phyloP scores from a whole-genome alignment of 148 eudicot genomes.

The Diospyros lotus region DNA sequence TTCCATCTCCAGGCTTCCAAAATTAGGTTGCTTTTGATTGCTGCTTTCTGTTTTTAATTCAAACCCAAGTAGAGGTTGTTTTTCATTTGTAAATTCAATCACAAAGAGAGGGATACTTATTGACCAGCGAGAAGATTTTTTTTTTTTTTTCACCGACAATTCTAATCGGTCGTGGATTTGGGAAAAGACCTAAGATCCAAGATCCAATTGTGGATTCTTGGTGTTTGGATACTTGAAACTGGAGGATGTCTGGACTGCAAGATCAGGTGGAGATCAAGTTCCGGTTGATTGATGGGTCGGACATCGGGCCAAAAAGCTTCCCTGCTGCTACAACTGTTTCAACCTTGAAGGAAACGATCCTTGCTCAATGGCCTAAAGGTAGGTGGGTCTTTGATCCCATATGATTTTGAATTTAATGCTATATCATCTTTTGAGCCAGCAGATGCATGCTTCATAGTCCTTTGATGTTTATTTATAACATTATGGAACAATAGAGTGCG shows the following conservation, averaged over 20 bases:
- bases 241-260: slow-evolving; percentile 47
- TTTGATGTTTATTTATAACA: neutral
- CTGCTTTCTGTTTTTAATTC: too few relatives aligned
- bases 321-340: slow-evolving; percentile 51
- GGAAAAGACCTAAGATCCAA: too few relatives aligned
- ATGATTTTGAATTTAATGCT: neutral
- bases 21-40: too few relatives aligned
- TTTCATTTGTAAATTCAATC: too few relatives aligned
- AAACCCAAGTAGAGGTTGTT: too few relatives aligned
- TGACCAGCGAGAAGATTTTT: too few relatives aligned
- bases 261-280: slow-evolving; percentile 62
- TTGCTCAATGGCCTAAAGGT: slow-evolving; percentile 80
- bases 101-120: too few relatives aligned
- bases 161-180: too few relatives aligned
- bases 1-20: too few relatives aligned
- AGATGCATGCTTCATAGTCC: neutral
- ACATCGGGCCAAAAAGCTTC: slow-evolving; percentile 62
- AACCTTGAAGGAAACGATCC: slow-evolving; percentile 59
- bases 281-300: slow-evolving; percentile 57
- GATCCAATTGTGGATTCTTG: too few relatives aligned
- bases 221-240: neutral
- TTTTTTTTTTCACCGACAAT: too few relatives aligned
- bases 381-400: neutral
- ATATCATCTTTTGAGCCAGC: neutral
- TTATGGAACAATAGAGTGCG: neutral